These are phyloP conservation scores for Rubus parviflorus DNA, from an alignment of 306 rosid genomes.

Conservation along the genomic window DNA sequence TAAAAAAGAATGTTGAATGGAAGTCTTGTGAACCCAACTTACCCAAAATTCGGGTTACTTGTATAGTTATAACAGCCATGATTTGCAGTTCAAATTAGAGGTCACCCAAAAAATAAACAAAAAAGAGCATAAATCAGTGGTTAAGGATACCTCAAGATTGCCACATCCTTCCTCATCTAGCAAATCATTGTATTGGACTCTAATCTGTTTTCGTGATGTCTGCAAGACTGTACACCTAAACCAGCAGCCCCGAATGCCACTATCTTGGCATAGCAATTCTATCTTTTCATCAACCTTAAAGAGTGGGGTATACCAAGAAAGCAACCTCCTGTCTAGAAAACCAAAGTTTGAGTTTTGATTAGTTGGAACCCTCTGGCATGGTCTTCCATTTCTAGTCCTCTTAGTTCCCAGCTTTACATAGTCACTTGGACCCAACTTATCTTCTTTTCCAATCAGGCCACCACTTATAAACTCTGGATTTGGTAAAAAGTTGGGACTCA, in stretches of 20 bases:
- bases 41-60: not conserved
- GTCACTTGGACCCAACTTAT: slow-evolving; percentile 50
- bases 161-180: slow-evolving; percentile 85
- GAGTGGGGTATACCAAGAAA: slow-evolving; percentile 44
- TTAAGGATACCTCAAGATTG: slow-evolving; percentile 77
- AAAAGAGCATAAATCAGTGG: not conserved
- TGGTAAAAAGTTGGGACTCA: slow-evolving; percentile 49
- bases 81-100: slow-evolving; percentile 20
- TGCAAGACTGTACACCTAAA: slow-evolving; percentile 82
- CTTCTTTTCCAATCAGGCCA: slow-evolving; percentile 52
- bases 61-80: not conserved
- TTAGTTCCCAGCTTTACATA: slow-evolving; percentile 58
- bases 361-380: slow-evolving; percentile 37
- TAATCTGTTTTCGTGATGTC: slow-evolving; percentile 66
- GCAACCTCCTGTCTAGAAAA: slow-evolving; percentile 44
- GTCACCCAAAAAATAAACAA: slow-evolving; percentile 19
- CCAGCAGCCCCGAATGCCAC: slow-evolving; percentile 99
- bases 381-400: slow-evolving; percentile 66
- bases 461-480: slow-evolving; percentile 39
- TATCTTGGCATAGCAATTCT: slow-evolving; percentile 95
- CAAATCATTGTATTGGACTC: slow-evolving; percentile 78
- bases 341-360: slow-evolving; percentile 47
- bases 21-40: not conserved
- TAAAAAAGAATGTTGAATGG: not conserved
- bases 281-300: slow-evolving; percentile 74